Conservation (phyloP, 1,284 basidiomycete species). For the Tilletia caries region DNA sequence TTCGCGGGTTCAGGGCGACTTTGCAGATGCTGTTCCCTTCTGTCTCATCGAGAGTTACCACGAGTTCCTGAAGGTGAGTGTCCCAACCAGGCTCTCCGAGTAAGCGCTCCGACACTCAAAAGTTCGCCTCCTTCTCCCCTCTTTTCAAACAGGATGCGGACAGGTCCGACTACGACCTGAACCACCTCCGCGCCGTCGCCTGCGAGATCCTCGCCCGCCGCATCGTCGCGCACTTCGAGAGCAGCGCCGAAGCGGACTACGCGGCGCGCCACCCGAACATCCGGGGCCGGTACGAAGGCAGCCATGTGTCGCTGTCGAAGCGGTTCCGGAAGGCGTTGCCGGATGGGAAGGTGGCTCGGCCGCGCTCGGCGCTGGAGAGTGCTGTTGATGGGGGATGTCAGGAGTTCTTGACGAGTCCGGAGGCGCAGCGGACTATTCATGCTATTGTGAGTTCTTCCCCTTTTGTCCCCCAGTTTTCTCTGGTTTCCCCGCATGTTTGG, state of each 20-base stretch:
- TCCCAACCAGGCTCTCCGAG: constrained; percentile 26
- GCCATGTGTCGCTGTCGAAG: constrained; percentile 35
- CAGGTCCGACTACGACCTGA: constrained; percentile 8
- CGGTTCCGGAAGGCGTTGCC: constrained; percentile 34
- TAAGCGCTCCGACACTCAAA: not conserved
- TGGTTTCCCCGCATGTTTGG: no score
- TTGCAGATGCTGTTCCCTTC: constrained; percentile 38
- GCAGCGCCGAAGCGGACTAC: constrained; percentile 17
- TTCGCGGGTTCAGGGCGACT: constrained; percentile 28
- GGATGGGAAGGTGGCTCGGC: constrained; percentile 32
- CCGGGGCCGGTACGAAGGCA: constrained; percentile 6
- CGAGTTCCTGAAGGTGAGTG: constrained; percentile 7
- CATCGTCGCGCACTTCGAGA: constrained; percentile 34
- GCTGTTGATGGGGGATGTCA: constrained; percentile 30
- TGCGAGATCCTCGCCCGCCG: constrained; percentile 38
- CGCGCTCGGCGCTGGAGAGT: constrained; percentile 37
- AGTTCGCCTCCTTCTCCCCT: not conserved
- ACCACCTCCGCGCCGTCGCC: constrained; percentile 24
- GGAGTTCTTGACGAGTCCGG: constrained; percentile 8
- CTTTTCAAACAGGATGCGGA: constrained; percentile 9
- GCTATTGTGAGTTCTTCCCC: not conserved
- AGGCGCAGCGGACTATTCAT: constrained; percentile 1
- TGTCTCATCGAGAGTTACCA: constrained; percentile 32
- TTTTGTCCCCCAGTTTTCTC: not conserved
- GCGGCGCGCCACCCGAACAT: constrained; percentile 3